Evolutionary conservation across 176 grass and related monocot species (phyloP).

Genomic region (sorghum (Sorghum bicolor)): Sorghum_bicolor_NCBIv3 NC_012874.2:70285501-70286000

Average conservation of each 20-base stretch:
- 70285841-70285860: too few relatives aligned
- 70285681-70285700: not conserved
- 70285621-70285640: slow-evolving; percentile 8
- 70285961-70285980: too few relatives aligned
- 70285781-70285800: not conserved
- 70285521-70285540: not conserved
- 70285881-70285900: too few relatives aligned
- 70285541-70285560: not conserved
- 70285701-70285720: not conserved
- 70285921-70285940: too few relatives aligned
- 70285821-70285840: not conserved
- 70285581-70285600: slow-evolving; percentile 16
- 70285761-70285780: not conserved
- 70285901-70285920: too few relatives aligned
- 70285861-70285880: too few relatives aligned
- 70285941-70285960: too few relatives aligned
- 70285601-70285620: not conserved
- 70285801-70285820: too few relatives aligned
- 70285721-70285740: not conserved
- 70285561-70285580: not conserved
- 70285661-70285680: not conserved
- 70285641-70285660: not conserved
- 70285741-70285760: not conserved
- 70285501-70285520: too few relatives aligned
- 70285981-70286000: too few relatives aligned